Conservation (phyloP, 2,329 filamentous ascomycete species). For the Fusarium sarcochroum region DNA sequence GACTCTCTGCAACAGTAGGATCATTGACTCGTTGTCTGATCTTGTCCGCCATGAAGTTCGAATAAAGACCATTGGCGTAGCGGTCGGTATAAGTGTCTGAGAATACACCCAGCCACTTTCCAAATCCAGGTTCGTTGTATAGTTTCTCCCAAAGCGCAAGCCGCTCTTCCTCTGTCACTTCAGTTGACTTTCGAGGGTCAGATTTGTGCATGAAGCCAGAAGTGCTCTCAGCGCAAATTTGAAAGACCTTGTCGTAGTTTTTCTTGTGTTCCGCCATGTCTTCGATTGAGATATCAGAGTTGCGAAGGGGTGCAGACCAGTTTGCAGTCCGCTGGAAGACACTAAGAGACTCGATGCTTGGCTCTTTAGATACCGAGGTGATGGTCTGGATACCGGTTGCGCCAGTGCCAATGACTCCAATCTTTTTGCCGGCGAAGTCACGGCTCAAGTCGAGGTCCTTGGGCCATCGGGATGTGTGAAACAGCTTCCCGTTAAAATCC, state of each 20-base stretch:
- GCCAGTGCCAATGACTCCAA: constrained; percentile 36
- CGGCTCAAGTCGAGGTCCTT: constrained; percentile 10
- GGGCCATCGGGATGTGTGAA: constrained; percentile 39
- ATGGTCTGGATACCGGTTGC: constrained; percentile 41
- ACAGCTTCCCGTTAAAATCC: constrained; percentile 18
- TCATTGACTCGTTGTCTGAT: constrained; percentile 26
- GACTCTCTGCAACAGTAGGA: constrained; percentile 15
- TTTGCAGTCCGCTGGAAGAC: constrained; percentile 51
- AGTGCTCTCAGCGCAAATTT: constrained; percentile 18
- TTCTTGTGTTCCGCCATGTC: constrained; percentile 27
- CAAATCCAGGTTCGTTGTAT: constrained; percentile 24
- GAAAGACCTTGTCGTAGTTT: constrained; percentile 32
- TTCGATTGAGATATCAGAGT: constrained; percentile 26
- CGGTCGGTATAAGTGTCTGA: constrained; percentile 37
- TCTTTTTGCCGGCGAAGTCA: constrained; percentile 22
- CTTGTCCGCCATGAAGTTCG: constrained; percentile 34
- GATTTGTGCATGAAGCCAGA: constrained; percentile 35
- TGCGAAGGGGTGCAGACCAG: constrained; percentile 45
- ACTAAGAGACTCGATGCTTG: constrained; percentile 52
- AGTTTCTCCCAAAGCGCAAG: constrained; percentile 32
- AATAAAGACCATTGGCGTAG: constrained; percentile 32
- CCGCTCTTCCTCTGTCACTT: constrained; percentile 22
- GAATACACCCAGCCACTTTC: constrained; percentile 37
- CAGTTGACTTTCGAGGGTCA: constrained; percentile 32
- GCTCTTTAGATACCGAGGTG: constrained; percentile 34